Percentiles rank a stretch among this genome's conserved stretches.
Evolutionary conservation across 768 basidiomycete species (phyloP).

Genomic region (Panellus pusillus): DNA sequence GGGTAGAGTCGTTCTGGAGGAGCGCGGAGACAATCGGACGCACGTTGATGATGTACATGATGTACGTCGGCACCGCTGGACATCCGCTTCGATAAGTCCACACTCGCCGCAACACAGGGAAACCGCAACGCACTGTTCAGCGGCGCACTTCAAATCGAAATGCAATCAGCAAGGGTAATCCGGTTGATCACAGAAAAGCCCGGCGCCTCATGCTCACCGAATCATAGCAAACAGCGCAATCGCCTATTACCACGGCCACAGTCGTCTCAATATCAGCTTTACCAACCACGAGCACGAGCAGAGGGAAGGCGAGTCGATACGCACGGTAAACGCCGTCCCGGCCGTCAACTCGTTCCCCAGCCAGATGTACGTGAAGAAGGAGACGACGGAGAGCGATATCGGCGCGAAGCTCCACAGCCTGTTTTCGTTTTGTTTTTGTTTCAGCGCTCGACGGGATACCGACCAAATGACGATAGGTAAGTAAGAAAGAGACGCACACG

Average conservation of each 20-base stretch:
- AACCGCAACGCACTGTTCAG: no score
- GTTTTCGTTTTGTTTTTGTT: no score
- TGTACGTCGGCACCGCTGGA: conserved; percentile 68
- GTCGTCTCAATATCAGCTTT: not conserved
- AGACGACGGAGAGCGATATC: conserved; percentile 76
- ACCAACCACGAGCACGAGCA: not conserved
- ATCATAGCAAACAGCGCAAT: conserved; percentile 51
- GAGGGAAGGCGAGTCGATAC: conserved; percentile 14
- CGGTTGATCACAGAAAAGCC: no score
- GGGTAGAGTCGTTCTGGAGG: not conserved
- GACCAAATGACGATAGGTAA: no score
- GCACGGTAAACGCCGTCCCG: conserved; percentile 78
- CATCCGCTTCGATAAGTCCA: not conserved
- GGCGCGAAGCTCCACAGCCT: conserved; percentile 50
- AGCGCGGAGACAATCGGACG: not conserved
- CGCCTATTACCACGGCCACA: no score
- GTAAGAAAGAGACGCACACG: no score
- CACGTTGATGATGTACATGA: conserved; percentile 72
- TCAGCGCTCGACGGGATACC: no score
- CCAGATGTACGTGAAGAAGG: conserved; percentile 74
- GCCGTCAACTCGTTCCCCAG: conserved; percentile 75
- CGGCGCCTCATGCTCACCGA: no score
- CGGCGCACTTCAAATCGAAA: no score
- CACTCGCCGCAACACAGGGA: no score
- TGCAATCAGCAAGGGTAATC: no score